A percentile compares a stretch with the other conserved stretches of the same genome.
These are phyloP conservation scores for Brettanomyces nanus DNA, from an alignment of 805 yeast species.

Conservation along the genomic window DNA sequence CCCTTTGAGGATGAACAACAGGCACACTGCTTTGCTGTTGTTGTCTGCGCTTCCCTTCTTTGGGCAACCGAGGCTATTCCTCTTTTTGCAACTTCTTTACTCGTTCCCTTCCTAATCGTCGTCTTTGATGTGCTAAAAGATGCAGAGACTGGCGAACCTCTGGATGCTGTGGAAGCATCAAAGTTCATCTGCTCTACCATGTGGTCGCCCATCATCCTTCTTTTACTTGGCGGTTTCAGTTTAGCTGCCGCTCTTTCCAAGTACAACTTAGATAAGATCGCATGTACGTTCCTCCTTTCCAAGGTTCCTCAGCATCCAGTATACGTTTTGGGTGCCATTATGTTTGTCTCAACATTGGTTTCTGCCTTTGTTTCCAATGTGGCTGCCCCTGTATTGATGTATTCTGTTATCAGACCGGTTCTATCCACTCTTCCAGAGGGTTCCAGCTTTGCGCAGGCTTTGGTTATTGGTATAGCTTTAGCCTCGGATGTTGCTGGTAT, in stretches of 20 bases:
- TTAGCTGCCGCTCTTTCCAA: conserved; percentile 92
- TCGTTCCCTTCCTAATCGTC: conserved; percentile 78
- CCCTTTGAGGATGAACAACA: conserved; percentile 60
- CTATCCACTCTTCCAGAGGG: conserved; percentile 75
- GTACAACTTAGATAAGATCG: conserved; percentile 76
- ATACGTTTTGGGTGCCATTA: conserved; percentile 64
- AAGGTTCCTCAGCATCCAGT: conserved; percentile 84
- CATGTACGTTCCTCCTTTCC: conserved; percentile 75
- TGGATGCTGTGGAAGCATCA: conserved; percentile 64
- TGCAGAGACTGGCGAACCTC: conserved; percentile 37
- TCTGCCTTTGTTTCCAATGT: conserved; percentile 97
- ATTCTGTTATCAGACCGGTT: conserved; percentile 84
- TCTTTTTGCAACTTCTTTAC: conserved; percentile 76
- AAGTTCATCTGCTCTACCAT: conserved; percentile 72
- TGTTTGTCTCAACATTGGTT: conserved; percentile 78
- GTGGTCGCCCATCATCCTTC: conserved; percentile 94
- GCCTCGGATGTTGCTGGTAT: conserved; percentile 94
- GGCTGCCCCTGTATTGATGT: conserved; percentile 93
- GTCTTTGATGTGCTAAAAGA: conserved; percentile 60
- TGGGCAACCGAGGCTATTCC: conserved; percentile 98
- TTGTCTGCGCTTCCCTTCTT: conserved; percentile 70
- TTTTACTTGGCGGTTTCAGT: conserved; percentile 88
- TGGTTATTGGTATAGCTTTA: conserved; percentile 84
- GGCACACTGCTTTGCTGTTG: conserved; percentile 73
- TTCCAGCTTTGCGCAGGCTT: conserved; percentile 71